Conservation (phyloP, 1,284 basidiomycete species). For the Lentinus polychrous region DNA sequence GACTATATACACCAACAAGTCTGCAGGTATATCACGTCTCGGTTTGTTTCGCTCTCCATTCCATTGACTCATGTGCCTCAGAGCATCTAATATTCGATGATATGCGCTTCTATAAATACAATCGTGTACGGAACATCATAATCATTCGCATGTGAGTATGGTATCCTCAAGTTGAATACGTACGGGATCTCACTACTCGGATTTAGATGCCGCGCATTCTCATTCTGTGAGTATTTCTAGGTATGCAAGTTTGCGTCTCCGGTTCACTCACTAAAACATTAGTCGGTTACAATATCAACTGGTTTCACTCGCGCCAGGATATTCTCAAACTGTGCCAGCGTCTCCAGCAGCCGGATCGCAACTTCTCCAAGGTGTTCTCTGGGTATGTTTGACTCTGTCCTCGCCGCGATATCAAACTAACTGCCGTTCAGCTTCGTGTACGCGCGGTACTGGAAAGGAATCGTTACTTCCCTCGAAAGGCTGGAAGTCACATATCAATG, state of each 20-base stretch:
- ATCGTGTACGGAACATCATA: conserved; percentile 25
- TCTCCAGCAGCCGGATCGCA: conserved; percentile 16
- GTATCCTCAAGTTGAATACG: not conserved
- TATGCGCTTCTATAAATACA: conserved; percentile 13
- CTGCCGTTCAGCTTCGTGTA: too few relatives aligned
- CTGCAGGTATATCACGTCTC: conserved; percentile 14
- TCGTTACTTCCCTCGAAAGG: conserved; percentile 24
- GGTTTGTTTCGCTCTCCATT: not conserved
- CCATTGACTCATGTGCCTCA: conserved; percentile 2
- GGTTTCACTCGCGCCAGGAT: too few relatives aligned
- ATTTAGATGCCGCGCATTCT: conserved; percentile 30
- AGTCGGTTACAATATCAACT: conserved; percentile 41
- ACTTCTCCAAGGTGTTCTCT: conserved; percentile 13
- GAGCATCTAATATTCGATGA: conserved; percentile 27
- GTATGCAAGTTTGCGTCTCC: too few relatives aligned
- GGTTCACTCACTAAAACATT: too few relatives aligned
- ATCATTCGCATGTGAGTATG: conserved; percentile 34
- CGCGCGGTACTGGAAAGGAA: conserved; percentile 31
- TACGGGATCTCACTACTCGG: conserved; percentile 2
- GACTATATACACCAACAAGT: conserved; percentile 24
- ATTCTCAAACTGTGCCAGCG: conserved; percentile 25
- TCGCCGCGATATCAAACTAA: too few relatives aligned
- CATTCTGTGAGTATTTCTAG: conserved; percentile 27
- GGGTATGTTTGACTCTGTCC: too few relatives aligned
- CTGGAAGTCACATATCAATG: conserved; percentile 18